phyloP scores from a whole-genome alignment of 164 flowering plant species.

The Stephania japonica region DNA sequence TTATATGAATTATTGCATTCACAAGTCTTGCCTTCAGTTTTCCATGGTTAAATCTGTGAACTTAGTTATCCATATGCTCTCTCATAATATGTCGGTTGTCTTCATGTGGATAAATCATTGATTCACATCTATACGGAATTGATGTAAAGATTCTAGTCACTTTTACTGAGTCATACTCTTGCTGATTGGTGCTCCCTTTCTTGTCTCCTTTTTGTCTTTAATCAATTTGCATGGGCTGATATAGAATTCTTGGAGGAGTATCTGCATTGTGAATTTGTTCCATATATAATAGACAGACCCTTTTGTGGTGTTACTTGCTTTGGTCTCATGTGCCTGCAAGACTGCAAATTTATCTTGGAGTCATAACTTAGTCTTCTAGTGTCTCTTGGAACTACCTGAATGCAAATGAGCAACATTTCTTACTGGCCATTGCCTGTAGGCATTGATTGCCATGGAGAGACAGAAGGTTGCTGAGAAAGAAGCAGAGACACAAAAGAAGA shows the following conservation, averaged over 20 bases:
- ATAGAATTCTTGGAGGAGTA: not conserved
- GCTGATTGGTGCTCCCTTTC: no score
- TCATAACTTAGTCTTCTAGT: not conserved
- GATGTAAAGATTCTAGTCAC: no score
- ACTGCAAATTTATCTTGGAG: not conserved
- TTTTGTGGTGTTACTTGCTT: not conserved
- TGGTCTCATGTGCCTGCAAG: not conserved
- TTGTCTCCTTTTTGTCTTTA: no score
- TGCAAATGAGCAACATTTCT: not conserved
- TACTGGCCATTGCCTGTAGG: constrained; percentile 32
- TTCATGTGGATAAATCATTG: no score
- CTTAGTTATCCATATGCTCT: no score
- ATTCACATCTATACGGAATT: no score
- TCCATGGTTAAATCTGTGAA: no score
- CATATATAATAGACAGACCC: not conserved
- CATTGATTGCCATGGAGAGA: constrained; percentile 75
- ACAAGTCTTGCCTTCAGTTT: no score
- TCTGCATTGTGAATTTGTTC: not conserved
- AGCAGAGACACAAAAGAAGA: constrained; percentile 85
- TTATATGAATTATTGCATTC: no score
- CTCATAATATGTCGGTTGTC: no score
- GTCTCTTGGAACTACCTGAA: not conserved
- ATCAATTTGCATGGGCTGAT: no score
- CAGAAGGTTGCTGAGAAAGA: constrained; percentile 91
- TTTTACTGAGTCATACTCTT: no score